phyloP scores from a whole-genome alignment of 495 filamentous ascomycete species.

The Aspergillus bridgeri region DNA sequence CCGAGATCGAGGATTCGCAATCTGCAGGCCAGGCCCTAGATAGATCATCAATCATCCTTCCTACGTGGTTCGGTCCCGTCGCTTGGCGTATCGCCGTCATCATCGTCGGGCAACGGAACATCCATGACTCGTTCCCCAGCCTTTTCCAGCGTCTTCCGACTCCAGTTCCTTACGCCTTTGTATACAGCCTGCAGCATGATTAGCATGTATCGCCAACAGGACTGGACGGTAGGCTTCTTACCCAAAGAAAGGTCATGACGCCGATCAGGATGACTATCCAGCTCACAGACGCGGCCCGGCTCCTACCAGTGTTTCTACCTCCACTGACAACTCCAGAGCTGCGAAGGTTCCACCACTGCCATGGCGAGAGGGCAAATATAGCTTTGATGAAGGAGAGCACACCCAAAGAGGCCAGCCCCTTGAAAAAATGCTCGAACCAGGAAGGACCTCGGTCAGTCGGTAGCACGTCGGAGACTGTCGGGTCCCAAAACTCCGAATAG shows the following conservation, averaged over 20 bases:
- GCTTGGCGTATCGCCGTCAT: constrained; percentile 56
- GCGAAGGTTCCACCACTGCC: constrained; percentile 71
- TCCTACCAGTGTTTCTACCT: constrained; percentile 62
- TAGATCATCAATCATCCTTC: constrained; percentile 18
- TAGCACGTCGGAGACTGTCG: constrained; percentile 30
- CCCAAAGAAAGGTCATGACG: constrained; percentile 74
- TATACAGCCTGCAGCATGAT: constrained; percentile 62
- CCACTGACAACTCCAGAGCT: constrained; percentile 45
- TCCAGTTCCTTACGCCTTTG: constrained; percentile 71
- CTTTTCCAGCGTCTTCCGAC: constrained; percentile 63
- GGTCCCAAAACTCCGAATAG: constrained; percentile 35
- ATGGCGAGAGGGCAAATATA: constrained; percentile 68
- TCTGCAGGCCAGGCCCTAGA: background rate
- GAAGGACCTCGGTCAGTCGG: constrained; percentile 44
- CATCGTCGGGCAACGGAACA: constrained; percentile 71
- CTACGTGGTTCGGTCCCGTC: constrained; percentile 17
- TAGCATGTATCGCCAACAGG: constrained; percentile 19
- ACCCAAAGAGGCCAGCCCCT: constrained; percentile 81
- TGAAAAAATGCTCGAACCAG: constrained; percentile 82
- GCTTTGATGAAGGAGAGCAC: constrained; percentile 82
- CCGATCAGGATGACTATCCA: constrained; percentile 78
- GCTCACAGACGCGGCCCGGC: constrained; percentile 68
- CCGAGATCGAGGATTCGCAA: background rate
- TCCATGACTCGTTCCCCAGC: constrained; percentile 78
- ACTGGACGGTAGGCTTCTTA: constrained; percentile 42